phyloP scores from a whole-genome alignment of 257 asterid genomes.

The Buddleja alternifolia region DNA sequence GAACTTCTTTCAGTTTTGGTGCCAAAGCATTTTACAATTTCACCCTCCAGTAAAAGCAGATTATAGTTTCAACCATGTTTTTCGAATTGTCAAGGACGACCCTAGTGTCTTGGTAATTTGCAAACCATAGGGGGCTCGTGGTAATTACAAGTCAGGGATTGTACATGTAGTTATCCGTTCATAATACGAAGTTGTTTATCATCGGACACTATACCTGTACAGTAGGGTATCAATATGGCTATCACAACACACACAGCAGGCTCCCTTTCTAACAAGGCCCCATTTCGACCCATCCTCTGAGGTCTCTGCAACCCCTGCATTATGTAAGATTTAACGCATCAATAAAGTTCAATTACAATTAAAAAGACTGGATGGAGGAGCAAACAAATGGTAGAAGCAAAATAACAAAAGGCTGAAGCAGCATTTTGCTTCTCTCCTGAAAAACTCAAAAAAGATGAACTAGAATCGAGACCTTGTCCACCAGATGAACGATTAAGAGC shows the following conservation, averaged over 20 bases:
- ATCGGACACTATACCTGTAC: conserved; percentile 67
- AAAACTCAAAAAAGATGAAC: not conserved
- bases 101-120: too few species aligned
- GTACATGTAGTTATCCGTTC: not conserved
- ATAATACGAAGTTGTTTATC: not conserved
- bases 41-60: too few species aligned
- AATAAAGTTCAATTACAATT: conserved; percentile 12
- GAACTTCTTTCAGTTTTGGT: too few species aligned
- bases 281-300: conserved; percentile 85
- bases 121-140: not conserved
- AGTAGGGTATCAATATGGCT: conserved; percentile 83
- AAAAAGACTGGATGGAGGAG: not conserved
- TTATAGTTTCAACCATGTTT: too few species aligned
- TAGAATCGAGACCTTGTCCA: conserved; percentile 61
- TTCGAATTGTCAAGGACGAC: too few species aligned
- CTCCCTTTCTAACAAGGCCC: conserved; percentile 85
- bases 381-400: not conserved
- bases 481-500: conserved; percentile 81
- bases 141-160: too few species aligned
- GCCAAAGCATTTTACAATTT: too few species aligned
- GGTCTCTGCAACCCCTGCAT: conserved; percentile 66
- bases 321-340: conserved; percentile 2
- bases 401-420: not conserved
- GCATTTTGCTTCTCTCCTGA: conserved; percentile 4
- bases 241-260: conserved; percentile 96